Percentiles rank a stretch among this genome's conserved stretches.
phyloP scores from a whole-genome alignment of 2,329 filamentous ascomycete species.

The Alternaria triticimaculans region DNA sequence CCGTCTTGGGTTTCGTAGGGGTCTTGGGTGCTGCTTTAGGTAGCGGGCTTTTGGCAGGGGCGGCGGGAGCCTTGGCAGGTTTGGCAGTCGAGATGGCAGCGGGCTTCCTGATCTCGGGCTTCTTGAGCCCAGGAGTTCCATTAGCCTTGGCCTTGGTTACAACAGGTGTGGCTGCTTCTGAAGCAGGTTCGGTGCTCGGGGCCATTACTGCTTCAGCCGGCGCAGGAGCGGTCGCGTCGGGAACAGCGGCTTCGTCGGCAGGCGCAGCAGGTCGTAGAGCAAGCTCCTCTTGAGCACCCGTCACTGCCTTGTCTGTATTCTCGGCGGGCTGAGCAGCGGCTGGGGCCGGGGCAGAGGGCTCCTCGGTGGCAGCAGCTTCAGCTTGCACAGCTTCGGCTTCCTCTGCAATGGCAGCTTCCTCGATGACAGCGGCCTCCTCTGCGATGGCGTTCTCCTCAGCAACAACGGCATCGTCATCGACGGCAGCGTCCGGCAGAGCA shows the following conservation, averaged over 20 bases:
- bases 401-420: not conserved
- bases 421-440: conserved; percentile 12
- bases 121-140: conserved; percentile 8
- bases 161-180: not conserved
- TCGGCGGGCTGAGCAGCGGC: conserved; percentile 17
- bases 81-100: conserved; percentile 43
- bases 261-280: conserved; percentile 51
- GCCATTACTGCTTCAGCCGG: conserved; percentile 45
- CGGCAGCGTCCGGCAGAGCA: not conserved
- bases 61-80: conserved; percentile 25
- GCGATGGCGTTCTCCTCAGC: conserved; percentile 22
- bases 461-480: conserved; percentile 34
- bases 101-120: conserved; percentile 39
- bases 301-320: conserved; percentile 54
- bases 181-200: not conserved
- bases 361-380: not conserved
- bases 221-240: conserved; percentile 36
- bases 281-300: conserved; percentile 52
- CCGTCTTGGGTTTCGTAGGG: conserved; percentile 35
- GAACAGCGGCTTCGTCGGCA: conserved; percentile 43
- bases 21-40: conserved; percentile 39
- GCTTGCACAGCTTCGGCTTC: not conserved
- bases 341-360: not conserved
- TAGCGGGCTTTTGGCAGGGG: conserved; percentile 41
- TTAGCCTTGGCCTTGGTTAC: conserved; percentile 26